Evolutionary conservation across 1,284 basidiomycete species (phyloP).

Genomic region (Golubevia pallescens): DNA sequence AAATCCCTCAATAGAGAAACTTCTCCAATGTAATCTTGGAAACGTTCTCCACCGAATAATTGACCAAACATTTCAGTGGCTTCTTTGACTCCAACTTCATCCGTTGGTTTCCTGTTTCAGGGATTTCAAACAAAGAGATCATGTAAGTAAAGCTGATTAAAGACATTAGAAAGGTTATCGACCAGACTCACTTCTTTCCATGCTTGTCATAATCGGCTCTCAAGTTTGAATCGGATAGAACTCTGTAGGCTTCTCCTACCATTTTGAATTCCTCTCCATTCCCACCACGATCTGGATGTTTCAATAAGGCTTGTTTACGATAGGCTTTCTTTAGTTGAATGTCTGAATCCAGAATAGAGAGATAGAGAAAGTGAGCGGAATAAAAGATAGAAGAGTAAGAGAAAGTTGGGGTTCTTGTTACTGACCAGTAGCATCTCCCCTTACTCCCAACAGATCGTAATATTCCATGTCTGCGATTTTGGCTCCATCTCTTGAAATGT

Average conservation of each 20-base stretch:
- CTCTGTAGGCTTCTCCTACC: conserved; percentile 72
- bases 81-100: conserved; percentile 62
- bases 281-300: conserved; percentile 65
- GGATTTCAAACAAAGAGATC: neutral
- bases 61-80: conserved; percentile 64
- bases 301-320: conserved; percentile 91
- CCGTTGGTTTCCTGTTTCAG: conserved; percentile 44
- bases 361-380: conserved; percentile 5
- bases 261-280: conserved; percentile 77
- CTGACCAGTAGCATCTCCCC: neutral
- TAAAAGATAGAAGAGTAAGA: conserved; percentile 8
- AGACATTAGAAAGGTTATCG: too few relatives aligned
- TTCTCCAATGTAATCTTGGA: conserved; percentile 60
- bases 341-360: conserved; percentile 65
- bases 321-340: conserved; percentile 92
- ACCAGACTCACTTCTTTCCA: conserved; percentile 86
- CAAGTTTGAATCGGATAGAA: conserved; percentile 72
- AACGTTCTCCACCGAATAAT: conserved; percentile 61
- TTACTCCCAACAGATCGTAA: conserved; percentile 55
- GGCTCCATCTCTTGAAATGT: conserved; percentile 55
- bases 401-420: neutral
- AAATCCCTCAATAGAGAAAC: conserved; percentile 63
- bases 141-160: too few relatives aligned
- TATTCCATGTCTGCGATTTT: conserved; percentile 64
- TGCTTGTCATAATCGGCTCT: conserved; percentile 93